Evolutionary conservation across 768 basidiomycete species (phyloP).

Genomic region (Coprinopsis sp.): DNA sequence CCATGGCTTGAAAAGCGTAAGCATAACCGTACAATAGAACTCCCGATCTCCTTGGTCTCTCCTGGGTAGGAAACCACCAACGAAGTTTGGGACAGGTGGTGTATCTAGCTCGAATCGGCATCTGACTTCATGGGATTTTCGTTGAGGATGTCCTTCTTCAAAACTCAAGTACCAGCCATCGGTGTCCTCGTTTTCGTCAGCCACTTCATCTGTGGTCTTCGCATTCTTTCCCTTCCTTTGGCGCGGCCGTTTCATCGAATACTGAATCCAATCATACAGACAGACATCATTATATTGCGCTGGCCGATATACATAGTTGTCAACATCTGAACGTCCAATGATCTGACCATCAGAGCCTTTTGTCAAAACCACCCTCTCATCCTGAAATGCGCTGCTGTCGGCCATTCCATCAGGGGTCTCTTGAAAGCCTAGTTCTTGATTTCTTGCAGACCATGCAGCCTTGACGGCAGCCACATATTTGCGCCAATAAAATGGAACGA

Average conservation of each 20-base stretch:
- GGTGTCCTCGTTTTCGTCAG: background rate
- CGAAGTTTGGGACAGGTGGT: constrained; percentile 22
- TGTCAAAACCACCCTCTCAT: constrained; percentile 19
- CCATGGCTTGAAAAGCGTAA: background rate
- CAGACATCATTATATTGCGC: constrained; percentile 12
- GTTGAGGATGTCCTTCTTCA: constrained; percentile 18
- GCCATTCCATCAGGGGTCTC: background rate
- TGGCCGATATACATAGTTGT: constrained; percentile 30
- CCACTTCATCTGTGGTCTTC: constrained; percentile 1
- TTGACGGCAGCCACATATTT: constrained; percentile 23
- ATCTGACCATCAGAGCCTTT: constrained; percentile 14
- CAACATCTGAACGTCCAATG: constrained; percentile 20
- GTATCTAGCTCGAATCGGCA: constrained; percentile 5
- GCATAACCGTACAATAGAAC: background rate
- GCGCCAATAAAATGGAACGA: constrained; percentile 30
- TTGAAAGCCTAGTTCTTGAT: background rate
- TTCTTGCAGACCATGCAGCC: background rate
- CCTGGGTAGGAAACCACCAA: constrained; percentile 23
- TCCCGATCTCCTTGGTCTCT: constrained; percentile 14
- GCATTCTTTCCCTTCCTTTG: background rate
- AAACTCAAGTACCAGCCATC: constrained; percentile 7
- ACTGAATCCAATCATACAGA: constrained; percentile 26
- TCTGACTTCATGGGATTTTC: constrained; percentile 16
- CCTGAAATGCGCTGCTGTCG: background rate
- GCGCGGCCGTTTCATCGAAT: constrained; percentile 10